Conservation (phyloP, 169 alveolate species). For the Eimeria falciformis region DNA sequence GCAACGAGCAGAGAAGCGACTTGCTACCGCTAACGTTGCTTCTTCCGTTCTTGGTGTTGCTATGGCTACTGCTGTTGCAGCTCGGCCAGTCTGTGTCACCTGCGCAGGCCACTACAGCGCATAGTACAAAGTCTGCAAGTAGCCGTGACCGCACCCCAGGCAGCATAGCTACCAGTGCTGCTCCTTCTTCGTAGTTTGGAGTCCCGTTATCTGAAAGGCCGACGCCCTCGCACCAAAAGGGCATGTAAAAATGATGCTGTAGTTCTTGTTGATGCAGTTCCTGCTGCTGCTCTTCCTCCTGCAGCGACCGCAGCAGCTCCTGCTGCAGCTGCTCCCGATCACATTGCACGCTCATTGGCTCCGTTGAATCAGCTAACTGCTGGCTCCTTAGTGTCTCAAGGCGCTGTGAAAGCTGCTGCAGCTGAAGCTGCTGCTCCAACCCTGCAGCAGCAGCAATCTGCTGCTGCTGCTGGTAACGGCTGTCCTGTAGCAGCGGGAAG, state of each 20-base stretch:
- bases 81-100: neutral
- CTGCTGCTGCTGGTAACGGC: neutral
- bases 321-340: neutral
- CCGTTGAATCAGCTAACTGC: neutral
- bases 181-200: neutral
- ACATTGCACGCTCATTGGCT: slow-evolving; percentile 7
- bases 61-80: slow-evolving; percentile 1
- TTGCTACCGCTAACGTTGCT: neutral
- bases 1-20: neutral
- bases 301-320: neutral
- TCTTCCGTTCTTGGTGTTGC: neutral
- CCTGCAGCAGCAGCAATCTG: slow-evolving; percentile 36
- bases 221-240: slow-evolving; percentile 17
- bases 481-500: slow-evolving; percentile 1
- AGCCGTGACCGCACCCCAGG: slow-evolving; percentile 7
- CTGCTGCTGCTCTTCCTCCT: neutral
- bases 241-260: slow-evolving; percentile 12
- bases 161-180: neutral
- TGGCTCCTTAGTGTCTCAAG: neutral
- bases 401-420: neutral
- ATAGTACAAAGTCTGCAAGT: neutral
- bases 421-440: slow-evolving; percentile 14
- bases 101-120: neutral
- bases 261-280: neutral
- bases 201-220: neutral